Evolutionary conservation across 2,329 filamentous ascomycete species (phyloP), one percentile per base, ranked within the genome.

Genomic region (Magnaporthiopsis poae): DNA sequence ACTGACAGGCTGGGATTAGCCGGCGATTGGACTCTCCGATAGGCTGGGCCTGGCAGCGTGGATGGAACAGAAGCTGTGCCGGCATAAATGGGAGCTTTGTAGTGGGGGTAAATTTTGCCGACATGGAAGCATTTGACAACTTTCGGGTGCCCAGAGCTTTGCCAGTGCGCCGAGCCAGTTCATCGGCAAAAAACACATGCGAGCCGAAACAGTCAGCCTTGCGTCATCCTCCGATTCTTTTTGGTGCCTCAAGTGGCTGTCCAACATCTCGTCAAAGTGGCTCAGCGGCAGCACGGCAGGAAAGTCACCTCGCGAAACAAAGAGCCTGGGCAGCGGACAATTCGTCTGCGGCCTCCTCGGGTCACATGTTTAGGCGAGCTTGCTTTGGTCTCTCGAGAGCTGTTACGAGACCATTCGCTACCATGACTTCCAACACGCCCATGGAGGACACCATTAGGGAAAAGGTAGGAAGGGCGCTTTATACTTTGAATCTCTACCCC

Each of bases 401-500:
- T 69, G 71, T 69, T 9, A 25, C 4, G 68, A 69, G 75, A 65
- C 74, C 77, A 68, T 80, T 82, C 68, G 80, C 82, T 72, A 85
- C 84, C 75, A 82, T 82, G 78, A 77, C 82, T 60, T 90, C 89
- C 65, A 81, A 80, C 71, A 96, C 91, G 3, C 92, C 93, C 3
- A 82, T 96, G 76, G 92, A 96, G 79, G 91, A 96, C 77, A 80
- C 84, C 35, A 92, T 97, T 75, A 86, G 92, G 70, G 81, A 86
- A 72, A 96, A 96, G 87, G 91, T 92, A 77, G 66, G 63, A 56
- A 77, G 66, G 63, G n/a, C 11, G 1, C 39, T 46, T 18, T 18
- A 18, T 18, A 18, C 39, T 13, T 46, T 46, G 39, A 13, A 46
- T 5, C 15, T 15, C 11, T 46, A 18, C 13, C 39, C 39, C 15